phyloP scores from a whole-genome alignment of 352 stramenopile species.

The Globisporangium cederbergense region DNA sequence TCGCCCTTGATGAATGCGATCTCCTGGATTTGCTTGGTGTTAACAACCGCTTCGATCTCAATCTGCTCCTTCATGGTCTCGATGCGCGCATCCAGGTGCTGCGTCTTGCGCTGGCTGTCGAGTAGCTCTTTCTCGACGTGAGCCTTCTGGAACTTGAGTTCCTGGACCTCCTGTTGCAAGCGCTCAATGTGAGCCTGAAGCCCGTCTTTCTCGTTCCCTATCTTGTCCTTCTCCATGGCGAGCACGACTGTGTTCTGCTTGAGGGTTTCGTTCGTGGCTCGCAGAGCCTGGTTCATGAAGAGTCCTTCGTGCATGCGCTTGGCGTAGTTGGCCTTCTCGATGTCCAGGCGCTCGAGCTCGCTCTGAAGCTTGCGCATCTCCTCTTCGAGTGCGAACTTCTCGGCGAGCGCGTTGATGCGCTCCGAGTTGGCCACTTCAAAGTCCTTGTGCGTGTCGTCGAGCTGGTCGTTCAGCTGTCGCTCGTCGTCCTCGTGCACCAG shows the following conservation, averaged over 20 bases:
- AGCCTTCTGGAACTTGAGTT: slow-evolving; percentile 35
- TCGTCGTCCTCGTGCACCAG: slow-evolving; percentile 67
- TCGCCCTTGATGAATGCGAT: slow-evolving; percentile 33
- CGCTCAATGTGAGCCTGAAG: slow-evolving; percentile 32
- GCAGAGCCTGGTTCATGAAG: slow-evolving; percentile 74
- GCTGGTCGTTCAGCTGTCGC: slow-evolving; percentile 51
- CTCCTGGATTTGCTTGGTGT: slow-evolving; percentile 30
- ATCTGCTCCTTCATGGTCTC: slow-evolving; percentile 71
- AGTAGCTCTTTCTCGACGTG: slow-evolving; percentile 45
- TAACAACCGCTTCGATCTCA: slow-evolving; percentile 49
- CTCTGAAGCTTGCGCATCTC: slow-evolving; percentile 55
- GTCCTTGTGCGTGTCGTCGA: slow-evolving; percentile 55
- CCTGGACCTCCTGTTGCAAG: slow-evolving; percentile 26
- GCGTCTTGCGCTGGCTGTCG: slow-evolving; percentile 41
- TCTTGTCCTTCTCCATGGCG: slow-evolving; percentile 62
- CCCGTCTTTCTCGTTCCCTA: slow-evolving; percentile 31
- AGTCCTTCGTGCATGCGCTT: slow-evolving; percentile 71
- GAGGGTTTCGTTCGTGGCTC: slow-evolving; percentile 54
- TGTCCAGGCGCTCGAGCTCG: slow-evolving; percentile 48
- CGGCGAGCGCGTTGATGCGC: slow-evolving; percentile 55
- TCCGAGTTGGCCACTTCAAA: slow-evolving; percentile 70
- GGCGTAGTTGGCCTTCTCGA: slow-evolving; percentile 55
- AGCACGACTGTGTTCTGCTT: slow-evolving; percentile 56
- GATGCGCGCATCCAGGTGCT: slow-evolving; percentile 43
- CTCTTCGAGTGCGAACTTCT: slow-evolving; percentile 55